Base-by-base conservation (phyloP, 2,329 filamentous ascomycete genomes). In the Spiromastix sp. region DNA sequence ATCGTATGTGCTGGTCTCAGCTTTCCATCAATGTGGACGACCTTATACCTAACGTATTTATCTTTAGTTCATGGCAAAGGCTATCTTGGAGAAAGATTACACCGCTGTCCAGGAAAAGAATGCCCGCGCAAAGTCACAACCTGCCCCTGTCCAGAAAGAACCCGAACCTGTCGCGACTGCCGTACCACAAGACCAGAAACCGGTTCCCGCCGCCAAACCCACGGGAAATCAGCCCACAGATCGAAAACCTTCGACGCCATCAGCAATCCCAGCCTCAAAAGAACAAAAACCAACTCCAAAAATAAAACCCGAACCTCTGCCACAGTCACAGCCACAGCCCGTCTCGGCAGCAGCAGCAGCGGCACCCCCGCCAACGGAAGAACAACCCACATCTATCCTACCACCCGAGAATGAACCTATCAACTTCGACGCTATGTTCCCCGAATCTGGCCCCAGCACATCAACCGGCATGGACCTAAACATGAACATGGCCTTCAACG, bases 11-110 rank as follows among this genome's bases (percentile, higher is more conserved):
- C 7, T 48, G 9, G 37, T 20, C 10, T 15, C 29, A 22, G 6
- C 18, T 22, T 30, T 21, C 18, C 19, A 34, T 15, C 29, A 17
- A 30, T 29, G 4, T 30, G 15, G 16, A 27, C 24, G n/a, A 22
- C 31, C 17, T 19, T 15, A 32, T 27, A 21, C 19, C 33, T 36
- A 20, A 26, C 18, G 20, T 19, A 17, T 31, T 2, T 17, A 24
- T 16, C 19, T 24, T 20, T 39, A 63, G 60, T 61, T 61, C 30
- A 57, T 63, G 28, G 60, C 60, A 20, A 64, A 64, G 42, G 54
- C 60, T 2, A 58, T 61, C 32, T 42, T 64, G 11, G 60, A 64
- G 46, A 55, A 48, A 38, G 60, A 64, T 35, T 63, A 63, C 34
- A 55, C 61, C 29, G 50, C 48, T 5, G 21, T 31, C 17, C 20